Evolutionary conservation across 805 yeast species (phyloP).

Genomic region (Groenewaldozyma tartarivorans): DNA sequence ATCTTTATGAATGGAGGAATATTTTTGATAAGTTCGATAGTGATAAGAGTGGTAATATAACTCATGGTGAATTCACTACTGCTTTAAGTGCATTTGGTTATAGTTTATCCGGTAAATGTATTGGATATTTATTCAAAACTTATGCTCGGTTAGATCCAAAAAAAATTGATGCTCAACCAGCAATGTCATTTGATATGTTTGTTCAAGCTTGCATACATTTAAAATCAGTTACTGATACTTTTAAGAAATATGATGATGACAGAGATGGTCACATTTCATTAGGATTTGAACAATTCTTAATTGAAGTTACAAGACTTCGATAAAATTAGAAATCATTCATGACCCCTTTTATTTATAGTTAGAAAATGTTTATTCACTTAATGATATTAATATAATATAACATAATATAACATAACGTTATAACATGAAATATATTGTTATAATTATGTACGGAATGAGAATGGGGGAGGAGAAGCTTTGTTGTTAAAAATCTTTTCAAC

Average conservation of each 20-base stretch:
- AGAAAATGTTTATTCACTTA: no score
- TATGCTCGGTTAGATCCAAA: conserved; percentile 34
- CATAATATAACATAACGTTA: no score
- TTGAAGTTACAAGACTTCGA: conserved; percentile 25
- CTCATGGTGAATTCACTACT: conserved; percentile 55
- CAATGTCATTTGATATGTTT: conserved; percentile 67
- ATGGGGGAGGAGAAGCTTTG: conserved; percentile 15
- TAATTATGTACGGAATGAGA: background rate
- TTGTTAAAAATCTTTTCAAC: conserved; percentile 24
- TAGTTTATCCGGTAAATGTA: conserved; percentile 46
- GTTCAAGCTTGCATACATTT: conserved; percentile 73
- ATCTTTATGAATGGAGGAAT: conserved; percentile 56
- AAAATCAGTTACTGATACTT: conserved; percentile 65
- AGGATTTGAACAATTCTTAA: conserved; percentile 30
- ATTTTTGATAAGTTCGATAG: conserved; percentile 52
- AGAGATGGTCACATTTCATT: conserved; percentile 46
- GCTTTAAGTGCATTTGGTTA: conserved; percentile 61
- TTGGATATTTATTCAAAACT: conserved; percentile 46
- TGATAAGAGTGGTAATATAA: conserved; percentile 48
- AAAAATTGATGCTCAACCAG: conserved; percentile 18
- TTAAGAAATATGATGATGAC: conserved; percentile 67
- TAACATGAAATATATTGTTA: background rate
- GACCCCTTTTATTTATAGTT: no score
- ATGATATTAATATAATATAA: no score
- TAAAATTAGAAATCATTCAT: conserved; percentile 5